Percentiles rank a stretch among this genome's conserved stretches.
Conservation (phyloP, 192 early-diverging fungal genomes). For the Coemansia brasiliensis region DNA sequence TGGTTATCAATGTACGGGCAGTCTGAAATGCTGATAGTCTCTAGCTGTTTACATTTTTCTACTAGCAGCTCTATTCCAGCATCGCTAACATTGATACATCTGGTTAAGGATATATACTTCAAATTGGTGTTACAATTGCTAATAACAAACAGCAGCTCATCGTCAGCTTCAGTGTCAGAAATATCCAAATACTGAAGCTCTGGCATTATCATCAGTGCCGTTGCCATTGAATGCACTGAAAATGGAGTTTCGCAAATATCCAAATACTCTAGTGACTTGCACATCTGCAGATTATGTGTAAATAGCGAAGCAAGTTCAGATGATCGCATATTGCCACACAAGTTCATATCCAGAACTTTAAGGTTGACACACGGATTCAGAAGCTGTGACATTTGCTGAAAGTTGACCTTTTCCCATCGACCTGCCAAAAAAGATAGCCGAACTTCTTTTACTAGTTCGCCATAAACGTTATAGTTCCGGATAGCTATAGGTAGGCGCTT, state of each 20-base stretch:
- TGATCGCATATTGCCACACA: slow-evolving; percentile 5
- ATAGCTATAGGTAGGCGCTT: not conserved
- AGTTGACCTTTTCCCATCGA: slow-evolving; percentile 4
- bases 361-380: not conserved
- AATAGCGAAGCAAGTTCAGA: not conserved
- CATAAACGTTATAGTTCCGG: not conserved
- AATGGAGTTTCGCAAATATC: not conserved
- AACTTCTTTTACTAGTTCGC: not conserved
- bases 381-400: not conserved
- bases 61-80: not conserved
- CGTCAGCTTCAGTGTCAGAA: not conserved
- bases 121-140: not conserved
- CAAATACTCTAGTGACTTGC: not conserved
- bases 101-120: not conserved
- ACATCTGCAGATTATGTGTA: not conserved
- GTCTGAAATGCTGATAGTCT: not conserved
- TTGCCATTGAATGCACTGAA: not conserved
- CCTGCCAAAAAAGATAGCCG: slow-evolving; percentile 2
- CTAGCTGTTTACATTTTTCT: not conserved
- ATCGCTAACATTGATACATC: not conserved
- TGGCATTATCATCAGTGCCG: not conserved
- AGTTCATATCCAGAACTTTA: slow-evolving; percentile 4
- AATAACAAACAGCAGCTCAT: not conserved
- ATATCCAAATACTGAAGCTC: not conserved
- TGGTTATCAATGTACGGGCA: slow-evolving; percentile 2